Percentiles rank a stretch among this genome's conserved stretches.
These are phyloP conservation scores for Solanum hybrid DNA, from an alignment of 305 asterid genomes.

Conservation along the genomic window DNA sequence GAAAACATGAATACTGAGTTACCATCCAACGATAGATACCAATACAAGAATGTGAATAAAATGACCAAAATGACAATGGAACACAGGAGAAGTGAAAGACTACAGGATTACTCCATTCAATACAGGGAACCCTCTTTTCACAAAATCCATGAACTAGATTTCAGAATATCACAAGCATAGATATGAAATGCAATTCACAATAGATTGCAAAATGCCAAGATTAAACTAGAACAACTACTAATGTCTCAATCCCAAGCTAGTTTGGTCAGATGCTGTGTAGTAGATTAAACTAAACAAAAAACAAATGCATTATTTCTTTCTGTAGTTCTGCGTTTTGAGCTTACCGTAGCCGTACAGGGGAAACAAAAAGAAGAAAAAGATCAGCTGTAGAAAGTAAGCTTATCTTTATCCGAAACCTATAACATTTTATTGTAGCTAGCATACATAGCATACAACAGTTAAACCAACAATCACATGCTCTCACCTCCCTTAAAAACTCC, in stretches of 20 bases:
- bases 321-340: not conserved
- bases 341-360: not conserved
- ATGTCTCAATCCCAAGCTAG: not conserved
- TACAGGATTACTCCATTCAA: not conserved
- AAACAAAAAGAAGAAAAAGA: not conserved
- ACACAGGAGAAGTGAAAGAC: not conserved
- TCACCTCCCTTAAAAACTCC: constrained; percentile 90
- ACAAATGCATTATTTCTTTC: not conserved
- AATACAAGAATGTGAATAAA: not conserved
- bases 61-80: not conserved
- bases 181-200: not conserved
- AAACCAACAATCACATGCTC: not conserved
- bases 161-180: not conserved
- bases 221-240: not conserved
- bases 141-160: not conserved
- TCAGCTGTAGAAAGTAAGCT: not conserved
- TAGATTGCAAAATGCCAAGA: not conserved
- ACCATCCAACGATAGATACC: not conserved
- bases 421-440: not conserved
- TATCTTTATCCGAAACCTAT: not conserved
- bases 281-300: not conserved
- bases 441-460: not conserved
- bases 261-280: not conserved
- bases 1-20: not conserved
- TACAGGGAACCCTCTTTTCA: not conserved